Conservation (phyloP, 176 grass and related monocot genomes). For the Bolboschoenus planiculmis region DNA sequence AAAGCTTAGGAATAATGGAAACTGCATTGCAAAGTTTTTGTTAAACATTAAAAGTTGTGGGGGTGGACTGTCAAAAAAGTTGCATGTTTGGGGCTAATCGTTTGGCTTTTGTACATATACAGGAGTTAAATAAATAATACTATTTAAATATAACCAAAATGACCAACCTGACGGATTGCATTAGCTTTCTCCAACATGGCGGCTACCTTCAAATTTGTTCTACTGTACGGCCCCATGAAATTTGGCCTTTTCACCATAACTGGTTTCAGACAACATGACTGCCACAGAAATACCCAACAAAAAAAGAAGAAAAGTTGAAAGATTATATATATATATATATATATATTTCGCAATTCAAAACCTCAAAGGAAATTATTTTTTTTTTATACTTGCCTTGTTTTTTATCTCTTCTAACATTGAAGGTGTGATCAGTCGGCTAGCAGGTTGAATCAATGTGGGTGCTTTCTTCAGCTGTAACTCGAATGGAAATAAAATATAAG, state of each 20-base stretch:
- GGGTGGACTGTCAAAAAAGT: not conserved
- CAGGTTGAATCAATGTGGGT: constrained; percentile 50
- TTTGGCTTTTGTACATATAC: constrained; percentile 1
- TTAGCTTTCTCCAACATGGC: constrained; percentile 92
- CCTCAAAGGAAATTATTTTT: not conserved
- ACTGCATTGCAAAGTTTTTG: not conserved
- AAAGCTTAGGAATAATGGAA: not conserved
- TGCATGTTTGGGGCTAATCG: not conserved
- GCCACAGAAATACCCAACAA: constrained; percentile 15
- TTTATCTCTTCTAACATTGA: constrained; percentile 74
- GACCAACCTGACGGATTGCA: constrained; percentile 79
- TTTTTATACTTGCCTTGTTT: constrained; percentile 53
- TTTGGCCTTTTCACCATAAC: constrained; percentile 53
- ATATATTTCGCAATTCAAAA: constrained; percentile 1
- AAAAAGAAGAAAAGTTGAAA: not conserved
- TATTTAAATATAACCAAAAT: not conserved
- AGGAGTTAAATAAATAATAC: not conserved
- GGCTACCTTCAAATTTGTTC: constrained; percentile 70
- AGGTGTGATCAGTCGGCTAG: constrained; percentile 31
- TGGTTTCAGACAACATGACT: constrained; percentile 87
- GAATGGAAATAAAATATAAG: constrained; percentile 5
- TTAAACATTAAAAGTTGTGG: not conserved
- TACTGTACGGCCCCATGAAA: constrained; percentile 55
- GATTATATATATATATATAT: not conserved
- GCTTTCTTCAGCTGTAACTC: constrained; percentile 56